Evolutionary conservation across 2,329 filamentous ascomycete species (phyloP), one percentile per base, ranked within the genome.

Genomic region (Cercospora citrullina): DNA sequence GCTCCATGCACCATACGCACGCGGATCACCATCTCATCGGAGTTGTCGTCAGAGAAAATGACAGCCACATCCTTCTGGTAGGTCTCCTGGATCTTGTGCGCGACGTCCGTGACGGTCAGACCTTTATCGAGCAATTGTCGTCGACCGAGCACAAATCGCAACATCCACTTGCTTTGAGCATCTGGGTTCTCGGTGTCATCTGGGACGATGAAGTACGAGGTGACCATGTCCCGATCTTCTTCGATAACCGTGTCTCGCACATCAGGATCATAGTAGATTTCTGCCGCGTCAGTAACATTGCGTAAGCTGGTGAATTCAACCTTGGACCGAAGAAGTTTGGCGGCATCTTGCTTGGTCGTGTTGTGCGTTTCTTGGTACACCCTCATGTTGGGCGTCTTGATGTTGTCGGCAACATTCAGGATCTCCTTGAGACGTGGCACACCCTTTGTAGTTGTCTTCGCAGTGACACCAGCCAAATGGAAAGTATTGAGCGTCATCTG

Each of bases 401-500:
- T 97, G 81, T 98, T 96, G 74, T 91, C 94, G 0, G 96, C 95
- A 68, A 99, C 89, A 80, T 99, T 99, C 67, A 99, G 86, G 88
- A 99, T 99, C 84, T 99, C 95, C 87, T 99, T 99, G 60, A 99
- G 88, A 89, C 95, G 94, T 53, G 95, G 95, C 53, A 99, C 95
- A 93, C 95, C 95, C 60, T 99, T 90, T 0, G 95, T 99, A 65
- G 99, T 94, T 86, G 99, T 99, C 90, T 99, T 99, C 26, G 94
- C 97, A 42, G 96, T 97, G 69, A 99, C 93, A 97, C 95, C 95
- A 80, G 95, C 94, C 80, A 99, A 99, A 86, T 99, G 95, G 91
- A 99, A 99, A 26, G 95, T 99, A 84, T 99, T 99, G 69, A 99
- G 84, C 1, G 95, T 99, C 95, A 99, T 99, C 85, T 99, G 95